Percentiles rank a stretch among this genome's conserved stretches.
phyloP scores from a whole-genome alignment of 371 early-diverging fungal species.

The Mortierella sp. region DNA sequence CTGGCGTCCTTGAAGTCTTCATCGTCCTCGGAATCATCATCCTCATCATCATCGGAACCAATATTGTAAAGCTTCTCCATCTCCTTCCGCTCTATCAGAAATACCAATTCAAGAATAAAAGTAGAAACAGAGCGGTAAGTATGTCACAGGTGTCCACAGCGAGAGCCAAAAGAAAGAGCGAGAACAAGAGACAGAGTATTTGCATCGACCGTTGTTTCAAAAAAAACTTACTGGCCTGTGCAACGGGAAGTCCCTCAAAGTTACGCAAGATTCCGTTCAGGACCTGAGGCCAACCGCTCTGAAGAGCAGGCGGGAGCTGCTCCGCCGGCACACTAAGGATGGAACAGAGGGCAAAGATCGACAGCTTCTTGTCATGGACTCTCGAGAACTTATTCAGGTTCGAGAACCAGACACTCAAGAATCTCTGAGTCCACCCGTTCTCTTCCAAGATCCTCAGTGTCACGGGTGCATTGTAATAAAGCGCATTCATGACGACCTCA shows the following conservation, averaged over 20 bases:
- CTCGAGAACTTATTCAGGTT: constrained; percentile 77
- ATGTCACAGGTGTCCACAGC: not conserved
- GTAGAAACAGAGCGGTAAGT: not conserved
- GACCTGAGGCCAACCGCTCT: constrained; percentile 77
- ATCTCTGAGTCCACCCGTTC: constrained; percentile 76
- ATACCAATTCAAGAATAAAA: not conserved
- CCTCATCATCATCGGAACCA: constrained; percentile 71
- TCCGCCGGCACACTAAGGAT: constrained; percentile 76
- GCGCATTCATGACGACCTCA: constrained; percentile 77
- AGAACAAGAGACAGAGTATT: not conserved
- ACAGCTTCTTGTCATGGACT: constrained; percentile 94
- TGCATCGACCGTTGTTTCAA: too few relatives aligned
- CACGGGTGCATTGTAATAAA: constrained; percentile 85
- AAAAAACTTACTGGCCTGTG: constrained; percentile 79
- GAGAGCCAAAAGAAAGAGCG: not conserved
- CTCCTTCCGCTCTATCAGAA: constrained; percentile 42
- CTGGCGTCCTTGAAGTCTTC: constrained; percentile 66
- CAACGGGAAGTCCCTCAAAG: constrained; percentile 82
- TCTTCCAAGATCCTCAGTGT: constrained; percentile 83
- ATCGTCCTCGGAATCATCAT: constrained; percentile 65
- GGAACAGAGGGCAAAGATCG: constrained; percentile 81
- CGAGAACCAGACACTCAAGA: constrained; percentile 87
- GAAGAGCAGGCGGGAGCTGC: constrained; percentile 77
- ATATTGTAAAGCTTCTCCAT: constrained; percentile 59
- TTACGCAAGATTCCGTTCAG: constrained; percentile 73